phyloP scores from a whole-genome alignment of 2,329 filamentous ascomycete species.

The Venturia nashicola region DNA sequence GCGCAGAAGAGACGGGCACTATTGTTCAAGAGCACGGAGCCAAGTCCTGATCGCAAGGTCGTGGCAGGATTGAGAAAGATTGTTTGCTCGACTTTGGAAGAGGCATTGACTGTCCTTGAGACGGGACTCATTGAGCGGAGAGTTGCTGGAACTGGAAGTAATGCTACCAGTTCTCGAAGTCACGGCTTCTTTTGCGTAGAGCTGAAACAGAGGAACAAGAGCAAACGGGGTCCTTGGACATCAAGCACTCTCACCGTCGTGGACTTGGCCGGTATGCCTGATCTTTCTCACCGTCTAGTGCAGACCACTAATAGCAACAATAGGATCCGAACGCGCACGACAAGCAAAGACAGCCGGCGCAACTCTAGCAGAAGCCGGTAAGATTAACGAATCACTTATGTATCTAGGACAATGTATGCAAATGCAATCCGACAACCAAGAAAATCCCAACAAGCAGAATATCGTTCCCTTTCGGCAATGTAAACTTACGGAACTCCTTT shows the following conservation, averaged over 20 bases:
- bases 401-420: constrained; percentile 94
- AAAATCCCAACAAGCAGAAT: constrained; percentile 46
- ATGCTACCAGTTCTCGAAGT: constrained; percentile 81
- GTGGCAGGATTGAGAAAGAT: constrained; percentile 87
- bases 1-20: constrained; percentile 59
- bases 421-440: constrained; percentile 74
- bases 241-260: constrained; percentile 77
- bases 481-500: constrained; percentile 40
- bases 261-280: constrained; percentile 61
- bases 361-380: constrained; percentile 87
- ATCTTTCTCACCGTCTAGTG: background rate
- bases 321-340: constrained; percentile 73
- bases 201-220: constrained; percentile 65
- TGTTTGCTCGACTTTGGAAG: constrained; percentile 67
- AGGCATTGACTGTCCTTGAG: constrained; percentile 82
- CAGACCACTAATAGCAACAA: constrained; percentile 14
- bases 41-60: constrained; percentile 81
- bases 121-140: constrained; percentile 76
- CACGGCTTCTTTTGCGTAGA: constrained; percentile 96
- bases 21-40: constrained; percentile 84
- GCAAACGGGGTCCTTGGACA: constrained; percentile 52
- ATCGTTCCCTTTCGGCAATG: constrained; percentile 62
- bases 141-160: constrained; percentile 83
- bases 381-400: constrained; percentile 98
- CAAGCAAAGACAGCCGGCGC: constrained; percentile 90